phyloP scores from a whole-genome alignment of 768 basidiomycete species.

The Gymnopilus dilepis region DNA sequence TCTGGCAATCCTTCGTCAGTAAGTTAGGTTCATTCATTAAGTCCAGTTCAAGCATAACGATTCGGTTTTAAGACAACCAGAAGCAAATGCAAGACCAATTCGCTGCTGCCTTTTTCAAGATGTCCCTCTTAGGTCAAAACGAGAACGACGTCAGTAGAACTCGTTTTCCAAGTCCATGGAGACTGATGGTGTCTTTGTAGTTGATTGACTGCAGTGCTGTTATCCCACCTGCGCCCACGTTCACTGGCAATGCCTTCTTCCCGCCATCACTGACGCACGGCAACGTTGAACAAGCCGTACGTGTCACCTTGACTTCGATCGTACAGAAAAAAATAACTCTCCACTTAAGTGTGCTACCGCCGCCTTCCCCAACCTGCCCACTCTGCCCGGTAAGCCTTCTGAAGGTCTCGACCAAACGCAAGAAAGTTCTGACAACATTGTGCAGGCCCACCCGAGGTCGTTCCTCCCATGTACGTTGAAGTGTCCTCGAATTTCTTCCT shows the following conservation, averaged over 20 bases:
- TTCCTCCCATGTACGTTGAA: neutral
- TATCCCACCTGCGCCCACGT: neutral
- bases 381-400: neutral
- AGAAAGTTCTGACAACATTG: neutral
- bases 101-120: conserved; percentile 47
- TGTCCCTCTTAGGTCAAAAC: conserved; percentile 48
- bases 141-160: conserved; percentile 10
- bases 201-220: conserved; percentile 48
- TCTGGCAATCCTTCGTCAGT: conserved; percentile 49
- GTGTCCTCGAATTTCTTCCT: neutral
- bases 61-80: conserved; percentile 37
- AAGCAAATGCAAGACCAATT: conserved; percentile 37
- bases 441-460: neutral
- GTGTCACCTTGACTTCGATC: neutral
- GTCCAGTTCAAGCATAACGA: too few relatives aligned
- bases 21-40: conserved; percentile 18
- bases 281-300: conserved; percentile 3
- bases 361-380: conserved; percentile 1
- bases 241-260: neutral
- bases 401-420: neutral
- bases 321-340: neutral
- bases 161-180: neutral
- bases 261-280: neutral
- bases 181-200: neutral
- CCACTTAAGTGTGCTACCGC: neutral